These are phyloP conservation scores for Bothriochloa decipiens DNA, from an alignment of 176 grass and related monocot species.

Conservation along the genomic window DNA sequence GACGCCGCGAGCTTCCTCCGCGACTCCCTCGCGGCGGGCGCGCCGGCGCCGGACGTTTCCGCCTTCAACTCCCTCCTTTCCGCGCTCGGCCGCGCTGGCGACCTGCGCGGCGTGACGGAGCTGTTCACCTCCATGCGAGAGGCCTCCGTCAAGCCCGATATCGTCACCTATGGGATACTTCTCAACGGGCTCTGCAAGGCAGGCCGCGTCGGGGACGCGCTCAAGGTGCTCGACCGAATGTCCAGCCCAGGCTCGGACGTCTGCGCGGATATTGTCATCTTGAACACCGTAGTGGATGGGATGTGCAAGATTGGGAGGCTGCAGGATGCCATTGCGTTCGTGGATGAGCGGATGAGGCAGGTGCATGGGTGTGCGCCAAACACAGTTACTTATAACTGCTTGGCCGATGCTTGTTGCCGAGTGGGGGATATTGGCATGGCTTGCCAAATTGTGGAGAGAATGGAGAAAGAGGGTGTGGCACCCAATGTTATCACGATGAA, in stretches of 20 bases:
- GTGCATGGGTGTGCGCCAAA: conserved; percentile 40
- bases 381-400: conserved; percentile 59
- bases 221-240: conserved; percentile 81
- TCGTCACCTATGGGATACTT: conserved; percentile 65
- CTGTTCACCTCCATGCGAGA: conserved; percentile 56
- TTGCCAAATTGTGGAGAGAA: conserved; percentile 44
- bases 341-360: conserved; percentile 49
- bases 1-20: conserved; percentile 52
- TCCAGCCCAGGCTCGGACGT: conserved; percentile 42
- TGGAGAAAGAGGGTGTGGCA: conserved; percentile 53
- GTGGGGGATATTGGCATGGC: conserved; percentile 46
- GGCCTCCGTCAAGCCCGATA: conserved; percentile 33
- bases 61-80: conserved; percentile 60
- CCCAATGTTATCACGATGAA: conserved; percentile 59
- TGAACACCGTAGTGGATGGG: conserved; percentile 66
- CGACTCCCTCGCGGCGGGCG: conserved; percentile 55
- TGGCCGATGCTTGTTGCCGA: conserved; percentile 64
- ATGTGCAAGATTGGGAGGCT: conserved; percentile 60
- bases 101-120: conserved; percentile 48
- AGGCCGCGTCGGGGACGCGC: conserved; percentile 53
- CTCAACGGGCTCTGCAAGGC: conserved; percentile 66
- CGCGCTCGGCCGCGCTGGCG: conserved; percentile 41
- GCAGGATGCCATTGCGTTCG: conserved; percentile 48
- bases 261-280: conserved; percentile 38
- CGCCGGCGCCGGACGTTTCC: conserved; percentile 35